Evolutionary conservation across 257 asterid genomes (phyloP).

Genomic region (Solanum corneliomulleri): DNA sequence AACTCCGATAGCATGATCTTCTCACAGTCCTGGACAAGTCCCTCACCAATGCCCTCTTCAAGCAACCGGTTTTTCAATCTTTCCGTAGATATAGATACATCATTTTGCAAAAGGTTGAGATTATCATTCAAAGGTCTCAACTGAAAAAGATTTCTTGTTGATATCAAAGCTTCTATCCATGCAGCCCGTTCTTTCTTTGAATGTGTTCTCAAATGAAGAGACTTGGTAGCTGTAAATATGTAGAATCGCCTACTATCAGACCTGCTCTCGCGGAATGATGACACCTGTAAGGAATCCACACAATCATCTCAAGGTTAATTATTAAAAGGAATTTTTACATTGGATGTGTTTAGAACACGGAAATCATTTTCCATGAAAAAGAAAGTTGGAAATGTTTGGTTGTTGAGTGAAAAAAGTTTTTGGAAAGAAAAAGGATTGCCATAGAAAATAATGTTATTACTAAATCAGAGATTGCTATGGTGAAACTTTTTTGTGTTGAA

Average conservation of each 20-base stretch:
- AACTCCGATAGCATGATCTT: constrained; percentile 83
- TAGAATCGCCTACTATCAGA: constrained; percentile 81
- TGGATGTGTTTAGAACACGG: not conserved
- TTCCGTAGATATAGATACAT: constrained; percentile 65
- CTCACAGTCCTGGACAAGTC: constrained; percentile 77
- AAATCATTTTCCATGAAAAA: not conserved
- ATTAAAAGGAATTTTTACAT: not conserved
- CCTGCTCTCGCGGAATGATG: constrained; percentile 89
- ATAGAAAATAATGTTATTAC: not conserved
- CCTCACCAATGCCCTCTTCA: constrained; percentile 65
- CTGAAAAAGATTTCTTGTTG: constrained; percentile 50
- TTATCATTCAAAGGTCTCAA: constrained; percentile 46
- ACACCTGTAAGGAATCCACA: constrained; percentile 39
- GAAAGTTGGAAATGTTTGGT: not conserved
- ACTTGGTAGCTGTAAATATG: constrained; percentile 85
- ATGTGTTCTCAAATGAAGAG: constrained; percentile 81
- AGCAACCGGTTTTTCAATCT: constrained; percentile 68
- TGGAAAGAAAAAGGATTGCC: not conserved
- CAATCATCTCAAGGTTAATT: not conserved
- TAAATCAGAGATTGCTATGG: not conserved
- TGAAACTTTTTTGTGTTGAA: not conserved
- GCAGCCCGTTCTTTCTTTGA: constrained; percentile 70
- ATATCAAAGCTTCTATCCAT: constrained; percentile 74
- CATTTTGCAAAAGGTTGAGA: constrained; percentile 43
- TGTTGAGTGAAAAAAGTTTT: not conserved